Percentiles rank a stretch among this genome's conserved stretches.
phyloP scores from a whole-genome alignment of 192 early-diverging fungal genomes.

The Oehlia diaphana region DNA sequence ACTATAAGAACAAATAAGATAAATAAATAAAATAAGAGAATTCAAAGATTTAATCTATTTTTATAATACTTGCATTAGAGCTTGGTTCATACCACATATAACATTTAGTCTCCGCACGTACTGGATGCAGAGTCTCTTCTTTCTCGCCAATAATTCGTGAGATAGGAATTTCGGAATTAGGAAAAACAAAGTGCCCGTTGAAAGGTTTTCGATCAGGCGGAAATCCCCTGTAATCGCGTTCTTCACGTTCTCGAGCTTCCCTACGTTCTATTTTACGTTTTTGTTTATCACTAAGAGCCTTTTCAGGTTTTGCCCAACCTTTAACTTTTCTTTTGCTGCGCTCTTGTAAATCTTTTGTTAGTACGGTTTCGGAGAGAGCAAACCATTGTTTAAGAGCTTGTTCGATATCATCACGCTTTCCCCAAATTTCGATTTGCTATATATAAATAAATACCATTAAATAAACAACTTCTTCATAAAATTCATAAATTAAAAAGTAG shows the following conservation, averaged over 20 bases:
- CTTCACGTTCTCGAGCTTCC: slow-evolving; percentile 21
- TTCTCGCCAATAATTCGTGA: slow-evolving; percentile 37
- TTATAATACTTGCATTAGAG: slow-evolving; percentile 9
- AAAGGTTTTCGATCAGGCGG: slow-evolving; percentile 26
- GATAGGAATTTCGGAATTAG: slow-evolving; percentile 30
- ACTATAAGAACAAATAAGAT: slow-evolving; percentile 12
- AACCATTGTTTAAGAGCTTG: slow-evolving; percentile 33
- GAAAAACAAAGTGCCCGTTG: slow-evolving; percentile 33
- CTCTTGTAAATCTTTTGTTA: neutral
- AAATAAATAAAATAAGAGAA: neutral
- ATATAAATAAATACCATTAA: too few species aligned
- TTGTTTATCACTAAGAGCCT: slow-evolving; percentile 38
- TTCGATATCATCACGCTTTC: slow-evolving; percentile 19
- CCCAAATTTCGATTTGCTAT: slow-evolving; percentile 47
- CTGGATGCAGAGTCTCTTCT: slow-evolving; percentile 32
- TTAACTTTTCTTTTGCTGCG: slow-evolving; percentile 24
- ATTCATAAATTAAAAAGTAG: neutral
- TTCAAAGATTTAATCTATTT: neutral
- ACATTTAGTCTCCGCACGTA: slow-evolving; percentile 42
- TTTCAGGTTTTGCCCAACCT: slow-evolving; percentile 43
- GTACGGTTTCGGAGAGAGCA: slow-evolving; percentile 20
- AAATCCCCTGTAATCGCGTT: slow-evolving; percentile 31
- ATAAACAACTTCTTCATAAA: neutral
- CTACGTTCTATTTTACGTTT: slow-evolving; percentile 25
- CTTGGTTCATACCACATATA: slow-evolving; percentile 37